Base-by-base conservation (phyloP, 176 grass and related monocot species). In the Carex cristatella region DNA sequence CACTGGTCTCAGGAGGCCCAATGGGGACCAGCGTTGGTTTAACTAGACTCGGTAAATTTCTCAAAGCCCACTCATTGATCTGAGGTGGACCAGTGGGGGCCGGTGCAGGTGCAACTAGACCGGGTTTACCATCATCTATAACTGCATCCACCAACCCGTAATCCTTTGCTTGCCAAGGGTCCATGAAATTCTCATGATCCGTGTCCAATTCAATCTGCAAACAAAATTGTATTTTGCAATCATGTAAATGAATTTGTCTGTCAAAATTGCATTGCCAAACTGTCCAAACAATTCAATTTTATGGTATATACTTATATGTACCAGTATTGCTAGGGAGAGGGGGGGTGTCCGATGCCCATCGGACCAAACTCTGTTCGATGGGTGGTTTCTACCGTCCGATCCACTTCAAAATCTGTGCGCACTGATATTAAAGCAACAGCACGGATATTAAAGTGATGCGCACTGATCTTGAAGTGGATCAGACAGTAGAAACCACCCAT, bases 161-260 rank as follows among this genome's bases (percentile, higher is more conserved):
- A 81, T 94, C 93, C 87, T 98, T 94, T 46, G 96, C 93, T 86
- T 98, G 93, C 93, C 88, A 98, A 82, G 96, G 84, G 86, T 94
- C 93, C 96, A 95, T 98, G 85, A 95, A 98, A 83, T 92, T 88
- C 88, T 98, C 96, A 75, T 93, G 92, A 66, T 89, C 92, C 6
- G 93, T 95, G 77, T 98, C 96, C 46, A 85, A 73, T 59, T 93
- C 86, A 59, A 98, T 89, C 96, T 98, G 86, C 59, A 95, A 75
- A 49, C 6, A 66, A 81, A 15, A 65, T 65, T 37, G 35, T 37
- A 66, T 65, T 81, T 55, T 83, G 44, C 7, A 27, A 38, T 83
- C 44, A 56, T 0, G 19, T 69, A 14, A 46, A 46, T 33, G 10
- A 27, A 63, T 65, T 65, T 30, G 38, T 8, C 4, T 65, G 35